Evolutionary conservation across 805 yeast genomes (phyloP).

Genomic region (Metschnikowia cubensis): DNA sequence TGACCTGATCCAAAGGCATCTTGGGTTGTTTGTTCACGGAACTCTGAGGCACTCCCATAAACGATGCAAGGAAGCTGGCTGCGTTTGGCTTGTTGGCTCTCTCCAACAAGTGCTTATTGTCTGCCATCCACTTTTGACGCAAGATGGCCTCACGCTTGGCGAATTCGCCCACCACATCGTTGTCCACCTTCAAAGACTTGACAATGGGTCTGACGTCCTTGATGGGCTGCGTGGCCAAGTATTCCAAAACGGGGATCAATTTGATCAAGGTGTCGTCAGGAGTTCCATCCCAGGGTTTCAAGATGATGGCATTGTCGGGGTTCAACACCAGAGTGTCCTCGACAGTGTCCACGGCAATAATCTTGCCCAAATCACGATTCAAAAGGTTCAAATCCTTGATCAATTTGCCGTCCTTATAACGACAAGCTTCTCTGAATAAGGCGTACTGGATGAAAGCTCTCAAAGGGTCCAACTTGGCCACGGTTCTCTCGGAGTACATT

Average conservation of each 20-base stretch:
- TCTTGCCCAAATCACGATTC: conserved; percentile 86
- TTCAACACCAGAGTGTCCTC: conserved; percentile 71
- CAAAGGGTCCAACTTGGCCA: conserved; percentile 88
- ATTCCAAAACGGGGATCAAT: conserved; percentile 90
- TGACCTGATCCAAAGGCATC: conserved; percentile 82
- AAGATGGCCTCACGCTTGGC: conserved; percentile 69
- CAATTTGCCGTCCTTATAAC: conserved; percentile 81
- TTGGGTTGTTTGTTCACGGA: conserved; percentile 49
- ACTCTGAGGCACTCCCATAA: conserved; percentile 59
- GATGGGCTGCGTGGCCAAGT: conserved; percentile 80
- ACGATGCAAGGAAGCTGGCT: conserved; percentile 50
- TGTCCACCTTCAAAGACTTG: conserved; percentile 63
- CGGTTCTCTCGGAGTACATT: conserved; percentile 80
- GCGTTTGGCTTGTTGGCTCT: conserved; percentile 36
- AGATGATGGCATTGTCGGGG: conserved; percentile 90
- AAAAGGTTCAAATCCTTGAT: conserved; percentile 85
- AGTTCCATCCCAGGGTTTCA: conserved; percentile 82
- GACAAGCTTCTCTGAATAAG: conserved; percentile 85
- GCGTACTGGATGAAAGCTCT: conserved; percentile 86
- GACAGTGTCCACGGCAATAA: conserved; percentile 74
- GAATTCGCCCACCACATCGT: conserved; percentile 73
- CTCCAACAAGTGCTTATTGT: conserved; percentile 38
- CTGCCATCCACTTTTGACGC: conserved; percentile 65
- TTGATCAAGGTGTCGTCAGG: conserved; percentile 75
- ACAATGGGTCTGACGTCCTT: conserved; percentile 89